Evolutionary conservation across 192 early-diverging fungal genomes (phyloP).

Genomic region (Coemansia sp.): DNA sequence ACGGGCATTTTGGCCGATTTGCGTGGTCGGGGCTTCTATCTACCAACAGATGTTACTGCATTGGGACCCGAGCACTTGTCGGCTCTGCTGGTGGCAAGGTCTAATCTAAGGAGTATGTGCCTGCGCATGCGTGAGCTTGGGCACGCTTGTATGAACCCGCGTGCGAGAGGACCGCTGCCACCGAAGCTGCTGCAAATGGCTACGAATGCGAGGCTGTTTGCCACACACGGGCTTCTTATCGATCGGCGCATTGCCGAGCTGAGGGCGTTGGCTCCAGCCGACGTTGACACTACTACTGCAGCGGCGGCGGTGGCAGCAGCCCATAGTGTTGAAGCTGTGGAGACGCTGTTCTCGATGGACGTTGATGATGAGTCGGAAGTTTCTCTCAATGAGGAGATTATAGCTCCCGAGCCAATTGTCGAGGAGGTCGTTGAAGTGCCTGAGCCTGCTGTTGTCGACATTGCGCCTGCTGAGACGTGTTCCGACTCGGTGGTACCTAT

Average conservation of each 20-base stretch:
- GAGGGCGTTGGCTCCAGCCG: background rate
- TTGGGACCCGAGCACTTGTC: background rate
- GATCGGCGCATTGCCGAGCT: background rate
- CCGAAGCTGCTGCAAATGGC: background rate
- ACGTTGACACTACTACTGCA: background rate
- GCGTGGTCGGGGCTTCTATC: background rate
- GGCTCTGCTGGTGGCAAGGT: background rate
- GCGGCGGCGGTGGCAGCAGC: background rate
- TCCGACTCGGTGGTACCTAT: constrained; percentile 4
- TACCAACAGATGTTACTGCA: background rate
- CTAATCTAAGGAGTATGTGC: background rate
- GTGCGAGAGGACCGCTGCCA: background rate
- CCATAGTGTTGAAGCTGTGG: background rate
- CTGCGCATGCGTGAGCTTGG: background rate
- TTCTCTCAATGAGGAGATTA: background rate
- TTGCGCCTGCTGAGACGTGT: background rate
- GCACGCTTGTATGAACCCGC: background rate
- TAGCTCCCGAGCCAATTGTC: background rate
- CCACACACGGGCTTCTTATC: background rate
- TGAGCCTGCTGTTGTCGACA: background rate
- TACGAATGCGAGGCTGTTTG: background rate
- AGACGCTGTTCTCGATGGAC: background rate
- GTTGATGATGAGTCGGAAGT: background rate
- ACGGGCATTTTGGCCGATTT: background rate
- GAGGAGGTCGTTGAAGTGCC: background rate